Evolutionary conservation across 2,329 filamentous ascomycete genomes (phyloP).

Genomic region (Cytospora piceicola): DNA sequence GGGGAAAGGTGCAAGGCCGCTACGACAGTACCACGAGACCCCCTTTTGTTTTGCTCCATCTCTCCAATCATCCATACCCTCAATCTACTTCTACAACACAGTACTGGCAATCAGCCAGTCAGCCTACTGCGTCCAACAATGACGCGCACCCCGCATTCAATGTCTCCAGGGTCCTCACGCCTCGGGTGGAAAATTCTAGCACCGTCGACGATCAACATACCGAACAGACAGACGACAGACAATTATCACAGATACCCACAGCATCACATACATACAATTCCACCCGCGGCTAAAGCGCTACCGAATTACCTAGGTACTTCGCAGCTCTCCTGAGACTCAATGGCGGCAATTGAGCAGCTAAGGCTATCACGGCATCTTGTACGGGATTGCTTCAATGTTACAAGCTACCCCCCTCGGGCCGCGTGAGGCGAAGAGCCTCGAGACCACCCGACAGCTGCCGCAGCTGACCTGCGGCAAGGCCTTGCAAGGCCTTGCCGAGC

Average conservation of each 20-base stretch:
- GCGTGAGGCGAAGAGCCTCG: constrained; percentile 6
- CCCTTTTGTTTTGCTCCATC: constrained; percentile 18
- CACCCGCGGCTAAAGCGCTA: constrained; percentile 22
- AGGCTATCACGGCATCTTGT: no score
- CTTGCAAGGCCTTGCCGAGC: neutral
- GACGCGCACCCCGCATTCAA: constrained; percentile 27
- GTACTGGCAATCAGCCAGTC: constrained; percentile 10
- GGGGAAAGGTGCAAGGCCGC: constrained; percentile 24
- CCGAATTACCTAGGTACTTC: neutral
- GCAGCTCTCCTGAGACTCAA: neutral
- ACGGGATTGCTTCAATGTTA: no score
- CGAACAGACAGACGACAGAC: constrained; percentile 1
- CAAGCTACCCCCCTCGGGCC: neutral
- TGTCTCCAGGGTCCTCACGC: constrained; percentile 17
- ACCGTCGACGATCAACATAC: constrained; percentile 1
- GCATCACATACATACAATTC: neutral
- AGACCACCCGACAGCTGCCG: constrained; percentile 9
- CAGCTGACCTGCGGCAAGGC: constrained; percentile 22
- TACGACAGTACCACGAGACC: constrained; percentile 23
- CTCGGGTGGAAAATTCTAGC: constrained; percentile 1
- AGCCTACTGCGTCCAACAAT: constrained; percentile 22
- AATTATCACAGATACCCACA: neutral
- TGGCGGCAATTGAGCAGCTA: neutral
- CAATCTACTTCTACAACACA: no score
- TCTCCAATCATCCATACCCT: constrained; percentile 6